Percentiles rank a stretch among this genome's conserved stretches.
These are phyloP conservation scores for Naganishia liquefaciens DNA, from an alignment of 1,284 basidiomycete genomes.

Conservation along the genomic window DNA sequence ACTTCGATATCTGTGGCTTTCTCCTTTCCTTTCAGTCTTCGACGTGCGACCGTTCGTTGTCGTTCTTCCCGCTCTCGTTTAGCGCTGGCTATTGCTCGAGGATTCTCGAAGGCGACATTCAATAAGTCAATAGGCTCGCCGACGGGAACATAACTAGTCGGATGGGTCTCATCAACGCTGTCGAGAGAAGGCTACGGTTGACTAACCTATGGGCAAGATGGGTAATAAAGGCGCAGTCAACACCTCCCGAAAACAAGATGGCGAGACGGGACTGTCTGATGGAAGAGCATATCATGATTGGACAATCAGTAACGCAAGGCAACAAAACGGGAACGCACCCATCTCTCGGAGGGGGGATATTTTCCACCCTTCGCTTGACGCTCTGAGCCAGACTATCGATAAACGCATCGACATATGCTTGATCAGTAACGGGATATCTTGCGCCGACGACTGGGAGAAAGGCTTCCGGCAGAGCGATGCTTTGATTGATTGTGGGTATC, in stretches of 20 bases:
- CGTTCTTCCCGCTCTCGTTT: slow-evolving; percentile 5
- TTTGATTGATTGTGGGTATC: slow-evolving; percentile 31
- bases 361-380: slow-evolving; percentile 54
- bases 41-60: not conserved
- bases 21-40: not conserved
- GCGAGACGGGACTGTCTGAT: slow-evolving; percentile 64
- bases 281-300: not conserved
- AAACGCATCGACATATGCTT: slow-evolving; percentile 40
- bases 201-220: slow-evolving; percentile 71
- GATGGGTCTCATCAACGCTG: slow-evolving; percentile 47
- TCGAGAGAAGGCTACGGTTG: slow-evolving; percentile 31
- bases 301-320: not conserved
- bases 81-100: slow-evolving; percentile 50
- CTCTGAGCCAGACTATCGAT: slow-evolving; percentile 49
- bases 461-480: not conserved
- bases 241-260: slow-evolving; percentile 91
- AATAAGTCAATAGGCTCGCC: slow-evolving; percentile 87
- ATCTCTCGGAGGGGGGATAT: slow-evolving; percentile 49
- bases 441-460: not conserved
- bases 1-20: slow-evolving; percentile 29
- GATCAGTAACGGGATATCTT: not conserved
- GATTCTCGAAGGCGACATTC: slow-evolving; percentile 96
- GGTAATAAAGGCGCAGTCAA: slow-evolving; percentile 85
- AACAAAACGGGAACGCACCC: slow-evolving; percentile 29
- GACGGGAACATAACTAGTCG: slow-evolving; percentile 64